A percentile compares a stretch with the other conserved stretches of the same genome.
phyloP scores from a whole-genome alignment of 2,329 filamentous ascomycete species.

The Xylariaceae sp. region DNA sequence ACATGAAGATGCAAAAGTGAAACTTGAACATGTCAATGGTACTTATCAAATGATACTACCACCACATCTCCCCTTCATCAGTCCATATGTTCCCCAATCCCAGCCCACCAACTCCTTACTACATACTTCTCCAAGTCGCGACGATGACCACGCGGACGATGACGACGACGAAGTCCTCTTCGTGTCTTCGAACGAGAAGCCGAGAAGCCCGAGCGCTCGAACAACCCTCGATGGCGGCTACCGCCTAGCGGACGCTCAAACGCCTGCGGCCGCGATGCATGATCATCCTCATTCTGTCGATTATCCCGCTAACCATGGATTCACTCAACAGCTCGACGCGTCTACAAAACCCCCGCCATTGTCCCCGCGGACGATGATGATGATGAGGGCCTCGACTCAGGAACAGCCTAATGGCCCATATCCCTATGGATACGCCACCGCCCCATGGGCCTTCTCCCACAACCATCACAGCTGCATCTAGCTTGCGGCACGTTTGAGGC shows the following conservation, averaged over 20 bases:
- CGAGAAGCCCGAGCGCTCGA: conserved; percentile 7
- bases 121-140: conserved; percentile 13
- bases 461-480: background rate
- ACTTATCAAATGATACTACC: conserved; percentile 2
- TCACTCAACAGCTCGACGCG: background rate
- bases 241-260: conserved; percentile 13
- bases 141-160: conserved; percentile 17
- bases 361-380: background rate
- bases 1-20: conserved; percentile 30
- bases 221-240: conserved; percentile 7
- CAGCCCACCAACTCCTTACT: conserved; percentile 5
- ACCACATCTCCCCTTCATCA: conserved; percentile 7
- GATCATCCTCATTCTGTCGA: conserved; percentile 16
- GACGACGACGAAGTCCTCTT: conserved; percentile 30
- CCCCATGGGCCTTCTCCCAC: background rate
- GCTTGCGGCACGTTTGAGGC: no score
- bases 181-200: conserved; percentile 24
- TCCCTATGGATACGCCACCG: background rate
- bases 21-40: conserved; percentile 24
- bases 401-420: background rate
- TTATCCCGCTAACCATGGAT: background rate
- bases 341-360: background rate
- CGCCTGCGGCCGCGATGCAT: conserved; percentile 17
- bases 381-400: background rate
- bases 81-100: conserved; percentile 8